Evolutionary conservation across 176 grass and related monocot genomes (phyloP).

Genomic region (Musa beccarii): DNA sequence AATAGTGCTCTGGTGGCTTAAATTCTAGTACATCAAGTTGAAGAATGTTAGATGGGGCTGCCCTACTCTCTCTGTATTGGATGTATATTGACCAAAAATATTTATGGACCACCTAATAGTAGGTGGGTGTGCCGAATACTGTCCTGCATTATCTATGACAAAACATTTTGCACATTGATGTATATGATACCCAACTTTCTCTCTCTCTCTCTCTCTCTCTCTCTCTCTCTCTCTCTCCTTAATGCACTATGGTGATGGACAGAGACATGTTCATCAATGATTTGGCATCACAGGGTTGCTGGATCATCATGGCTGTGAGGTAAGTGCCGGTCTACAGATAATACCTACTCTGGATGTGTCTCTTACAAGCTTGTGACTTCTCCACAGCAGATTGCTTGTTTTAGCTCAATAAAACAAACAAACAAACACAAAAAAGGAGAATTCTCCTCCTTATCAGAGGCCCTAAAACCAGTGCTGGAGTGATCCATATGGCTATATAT

Average conservation of each 20-base stretch:
- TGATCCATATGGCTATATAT: neutral
- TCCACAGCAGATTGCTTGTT: neutral
- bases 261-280: neutral
- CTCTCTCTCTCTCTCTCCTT: neutral
- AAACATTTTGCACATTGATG: constrained; percentile 4
- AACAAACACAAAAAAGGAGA: too few species aligned
- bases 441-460: neutral
- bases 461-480: neutral
- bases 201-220: too few species aligned
- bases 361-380: neutral
- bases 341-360: neutral
- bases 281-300: neutral
- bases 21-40: too few species aligned
- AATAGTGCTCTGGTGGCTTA: too few species aligned
- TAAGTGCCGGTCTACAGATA: neutral
- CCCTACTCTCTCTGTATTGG: neutral
- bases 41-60: too few species aligned
- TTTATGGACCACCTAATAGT: neutral
- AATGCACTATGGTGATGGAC: neutral
- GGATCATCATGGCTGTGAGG: neutral
- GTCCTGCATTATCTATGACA: neutral
- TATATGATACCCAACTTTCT: neutral
- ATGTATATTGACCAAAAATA: neutral
- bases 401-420: neutral
- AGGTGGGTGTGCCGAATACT: constrained; percentile 8